Conservation (phyloP, 2,329 filamentous ascomycete genomes). For the Alternaria gansuensis region DNA sequence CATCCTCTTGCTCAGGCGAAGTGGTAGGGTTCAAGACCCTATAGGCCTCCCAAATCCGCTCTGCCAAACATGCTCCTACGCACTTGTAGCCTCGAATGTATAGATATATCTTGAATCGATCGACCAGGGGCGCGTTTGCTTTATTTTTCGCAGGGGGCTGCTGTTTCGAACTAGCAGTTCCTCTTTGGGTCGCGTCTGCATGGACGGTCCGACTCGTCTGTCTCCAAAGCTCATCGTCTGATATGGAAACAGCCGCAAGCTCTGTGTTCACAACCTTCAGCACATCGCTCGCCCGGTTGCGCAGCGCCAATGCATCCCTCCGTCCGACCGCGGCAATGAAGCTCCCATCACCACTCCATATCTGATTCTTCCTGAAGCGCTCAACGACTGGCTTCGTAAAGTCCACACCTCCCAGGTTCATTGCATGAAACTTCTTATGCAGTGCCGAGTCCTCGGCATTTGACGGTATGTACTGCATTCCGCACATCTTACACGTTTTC, state of each 20-base stretch:
- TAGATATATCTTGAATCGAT: slow-evolving; percentile 68
- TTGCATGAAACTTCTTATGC: slow-evolving; percentile 71
- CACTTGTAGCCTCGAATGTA: slow-evolving; percentile 70
- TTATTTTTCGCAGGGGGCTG: slow-evolving; percentile 43
- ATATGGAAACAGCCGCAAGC: slow-evolving; percentile 67
- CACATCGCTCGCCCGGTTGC: slow-evolving; percentile 62
- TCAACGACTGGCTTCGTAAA: slow-evolving; percentile 66
- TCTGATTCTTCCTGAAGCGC: slow-evolving; percentile 61
- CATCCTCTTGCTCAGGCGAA: slow-evolving; percentile 27
- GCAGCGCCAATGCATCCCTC: slow-evolving; percentile 61
- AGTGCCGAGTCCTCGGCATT: slow-evolving; percentile 68
- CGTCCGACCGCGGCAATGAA: slow-evolving; percentile 67
- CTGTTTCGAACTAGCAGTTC: slow-evolving; percentile 28
- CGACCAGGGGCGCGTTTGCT: slow-evolving; percentile 39
- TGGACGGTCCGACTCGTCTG: slow-evolving; percentile 46
- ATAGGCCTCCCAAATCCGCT: slow-evolving; percentile 67
- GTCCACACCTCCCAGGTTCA: slow-evolving; percentile 68
- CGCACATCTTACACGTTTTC: slow-evolving; percentile 67
- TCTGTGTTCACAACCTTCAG: slow-evolving; percentile 70
- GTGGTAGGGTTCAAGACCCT: slow-evolving; percentile 55
- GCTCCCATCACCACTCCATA: slow-evolving; percentile 58
- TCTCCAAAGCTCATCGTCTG: slow-evolving; percentile 67
- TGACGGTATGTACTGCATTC: slow-evolving; percentile 73
- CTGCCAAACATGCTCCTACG: slow-evolving; percentile 68
- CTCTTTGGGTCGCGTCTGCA: slow-evolving; percentile 6